Evolutionary conservation across 441 rosid species (phyloP).

Genomic region (Bocquillonia castaneifolia): DNA sequence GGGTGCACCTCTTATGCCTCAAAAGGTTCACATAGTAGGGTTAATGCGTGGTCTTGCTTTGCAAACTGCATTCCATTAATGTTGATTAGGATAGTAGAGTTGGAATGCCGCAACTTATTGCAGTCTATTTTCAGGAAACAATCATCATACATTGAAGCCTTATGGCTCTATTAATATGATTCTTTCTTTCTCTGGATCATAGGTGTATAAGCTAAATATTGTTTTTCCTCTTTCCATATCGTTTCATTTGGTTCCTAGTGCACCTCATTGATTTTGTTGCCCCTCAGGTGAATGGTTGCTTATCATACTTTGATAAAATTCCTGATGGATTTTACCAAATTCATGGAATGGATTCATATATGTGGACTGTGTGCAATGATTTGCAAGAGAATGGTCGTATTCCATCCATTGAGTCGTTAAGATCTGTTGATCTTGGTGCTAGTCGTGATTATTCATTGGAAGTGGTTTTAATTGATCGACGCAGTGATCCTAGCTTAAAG

Average conservation of each 20-base stretch:
- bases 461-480: conserved; percentile 74
- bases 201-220: neutral
- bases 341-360: conserved; percentile 82
- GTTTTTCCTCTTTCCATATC: neutral
- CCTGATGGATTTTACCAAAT: conserved; percentile 96
- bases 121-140: too few species aligned
- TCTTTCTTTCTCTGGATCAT: neutral
- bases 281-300: conserved; percentile 86
- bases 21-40: neutral
- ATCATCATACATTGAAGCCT: too few species aligned
- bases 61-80: neutral
- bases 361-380: conserved; percentile 91
- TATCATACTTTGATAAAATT: conserved; percentile 83
- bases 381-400: conserved; percentile 73
- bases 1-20: neutral
- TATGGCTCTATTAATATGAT: neutral
- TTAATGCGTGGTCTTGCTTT: neutral
- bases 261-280: conserved; percentile 22
- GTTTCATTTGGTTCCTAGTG: conserved; percentile 6
- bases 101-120: neutral
- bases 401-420: conserved; percentile 79
- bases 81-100: neutral
- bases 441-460: conserved; percentile 67
- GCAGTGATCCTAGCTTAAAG: conserved; percentile 67
- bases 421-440: conserved; percentile 59